Conservation (phyloP, 2,329 filamentous ascomycete species). For the Verticillium alfalfae region DNA sequence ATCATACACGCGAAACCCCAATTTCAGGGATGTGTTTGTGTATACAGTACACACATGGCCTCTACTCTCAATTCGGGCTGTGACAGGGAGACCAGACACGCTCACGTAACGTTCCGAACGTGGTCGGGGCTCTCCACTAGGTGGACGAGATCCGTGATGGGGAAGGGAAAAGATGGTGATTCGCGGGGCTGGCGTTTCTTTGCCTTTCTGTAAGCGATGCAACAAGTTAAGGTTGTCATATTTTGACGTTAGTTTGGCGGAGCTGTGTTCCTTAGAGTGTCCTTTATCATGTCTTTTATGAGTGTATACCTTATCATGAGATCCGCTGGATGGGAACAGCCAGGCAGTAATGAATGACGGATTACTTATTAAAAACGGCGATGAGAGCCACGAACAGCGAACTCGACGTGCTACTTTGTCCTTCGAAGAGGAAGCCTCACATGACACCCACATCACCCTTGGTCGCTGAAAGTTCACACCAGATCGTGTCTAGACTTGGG, state of each 20-base stretch:
- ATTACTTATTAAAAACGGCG: not conserved
- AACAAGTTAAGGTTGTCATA: not conserved
- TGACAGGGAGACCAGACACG: not conserved
- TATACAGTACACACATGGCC: not conserved
- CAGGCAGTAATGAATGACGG: not conserved
- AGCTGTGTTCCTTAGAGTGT: not conserved
- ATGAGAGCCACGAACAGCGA: not conserved
- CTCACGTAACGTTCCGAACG: not conserved
- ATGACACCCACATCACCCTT: too few relatives aligned
- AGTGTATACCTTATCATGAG: not conserved
- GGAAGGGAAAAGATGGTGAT: not conserved
- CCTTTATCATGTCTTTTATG: not conserved
- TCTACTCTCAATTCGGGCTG: not conserved
- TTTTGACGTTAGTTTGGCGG: not conserved
- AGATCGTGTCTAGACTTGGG: too few relatives aligned
- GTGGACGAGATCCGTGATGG: not conserved
- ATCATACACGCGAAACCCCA: not conserved
- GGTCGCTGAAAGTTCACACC: too few relatives aligned
- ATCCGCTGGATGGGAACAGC: not conserved
- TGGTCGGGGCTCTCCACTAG: not conserved
- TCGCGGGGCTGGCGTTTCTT: not conserved
- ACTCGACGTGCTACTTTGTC: too few relatives aligned
- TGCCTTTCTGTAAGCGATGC: not conserved
- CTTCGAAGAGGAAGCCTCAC: too few relatives aligned
- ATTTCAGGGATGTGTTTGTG: not conserved